A percentile compares a stretch with the other conserved stretches of the same genome.
These are phyloP conservation scores for Claviceps fusiformis DNA, from an alignment of 2,329 filamentous ascomycete species.

Conservation along the genomic window DNA sequence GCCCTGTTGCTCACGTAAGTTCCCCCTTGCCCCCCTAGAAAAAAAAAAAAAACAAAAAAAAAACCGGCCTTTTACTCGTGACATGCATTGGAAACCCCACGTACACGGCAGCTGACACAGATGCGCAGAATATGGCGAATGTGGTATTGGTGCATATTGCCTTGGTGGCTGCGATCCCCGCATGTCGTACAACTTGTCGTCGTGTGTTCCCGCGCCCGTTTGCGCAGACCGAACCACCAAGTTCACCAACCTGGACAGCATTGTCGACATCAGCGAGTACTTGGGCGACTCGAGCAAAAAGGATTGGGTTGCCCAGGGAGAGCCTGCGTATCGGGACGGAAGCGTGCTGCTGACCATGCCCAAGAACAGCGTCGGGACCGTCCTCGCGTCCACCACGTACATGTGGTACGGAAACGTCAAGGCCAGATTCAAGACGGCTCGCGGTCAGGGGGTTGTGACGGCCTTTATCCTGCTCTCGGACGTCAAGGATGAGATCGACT, in stretches of 20 bases:
- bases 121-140: slow-evolving; percentile 70
- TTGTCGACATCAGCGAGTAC: slow-evolving; percentile 65
- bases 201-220: slow-evolving; percentile 72
- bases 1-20: slow-evolving; percentile 74
- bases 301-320: slow-evolving; percentile 84
- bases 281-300: slow-evolving; percentile 66
- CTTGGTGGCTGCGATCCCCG: slow-evolving; percentile 87
- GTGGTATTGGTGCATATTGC: slow-evolving; percentile 88
- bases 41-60: not conserved
- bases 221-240: slow-evolving; percentile 64
- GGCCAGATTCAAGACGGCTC: slow-evolving; percentile 70
- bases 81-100: not conserved
- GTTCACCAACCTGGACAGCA: slow-evolving; percentile 55
- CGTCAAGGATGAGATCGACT: slow-evolving; percentile 97
- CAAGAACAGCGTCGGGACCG: slow-evolving; percentile 68
- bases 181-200: slow-evolving; percentile 68
- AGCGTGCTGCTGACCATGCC: slow-evolving; percentile 82
- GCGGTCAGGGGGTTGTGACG: slow-evolving; percentile 82
- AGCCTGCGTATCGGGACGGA: slow-evolving; percentile 52
- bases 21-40: not conserved
- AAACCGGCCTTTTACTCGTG: not conserved
- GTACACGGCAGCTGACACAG: slow-evolving; percentile 8
- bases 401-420: slow-evolving; percentile 96
- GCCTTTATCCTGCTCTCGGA: slow-evolving; percentile 93
- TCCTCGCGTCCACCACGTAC: slow-evolving; percentile 71